Percentiles rank a stretch among this genome's conserved stretches.
Evolutionary conservation across 2,329 filamentous ascomycete species (phyloP).

Genomic region (Aspergillus bombycis): DNA sequence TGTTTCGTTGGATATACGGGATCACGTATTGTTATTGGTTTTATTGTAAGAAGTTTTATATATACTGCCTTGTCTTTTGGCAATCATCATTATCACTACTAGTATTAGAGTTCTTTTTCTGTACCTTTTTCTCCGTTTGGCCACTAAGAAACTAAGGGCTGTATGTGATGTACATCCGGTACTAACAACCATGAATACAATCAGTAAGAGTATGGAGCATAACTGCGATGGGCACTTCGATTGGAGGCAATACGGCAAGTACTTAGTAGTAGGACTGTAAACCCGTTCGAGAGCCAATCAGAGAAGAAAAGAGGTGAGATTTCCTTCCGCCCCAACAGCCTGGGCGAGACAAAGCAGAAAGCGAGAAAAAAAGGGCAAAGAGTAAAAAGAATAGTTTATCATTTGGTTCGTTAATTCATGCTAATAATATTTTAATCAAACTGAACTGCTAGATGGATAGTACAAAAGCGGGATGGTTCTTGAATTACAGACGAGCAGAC

Average conservation of each 20-base stretch:
- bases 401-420: slow-evolving; percentile 7
- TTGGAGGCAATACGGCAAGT: background rate
- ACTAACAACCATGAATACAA: background rate
- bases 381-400: background rate
- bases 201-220: background rate
- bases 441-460: background rate
- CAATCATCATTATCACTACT: background rate
- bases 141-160: background rate
- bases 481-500: slow-evolving; percentile 33
- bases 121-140: background rate
- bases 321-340: background rate
- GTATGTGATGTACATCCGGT: too few relatives aligned
- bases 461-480: background rate
- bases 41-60: background rate
- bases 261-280: too few relatives aligned
- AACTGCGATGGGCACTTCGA: background rate
- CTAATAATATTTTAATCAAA: slow-evolving; percentile 2
- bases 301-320: background rate
- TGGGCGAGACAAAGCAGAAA: background rate
- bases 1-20: background rate
- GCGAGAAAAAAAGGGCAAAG: background rate
- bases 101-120: background rate
- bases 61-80: background rate
- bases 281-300: background rate
- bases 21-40: background rate